Conservation (phyloP, 169 alveolate genomes). For the Plasmodium berghei region DNA sequence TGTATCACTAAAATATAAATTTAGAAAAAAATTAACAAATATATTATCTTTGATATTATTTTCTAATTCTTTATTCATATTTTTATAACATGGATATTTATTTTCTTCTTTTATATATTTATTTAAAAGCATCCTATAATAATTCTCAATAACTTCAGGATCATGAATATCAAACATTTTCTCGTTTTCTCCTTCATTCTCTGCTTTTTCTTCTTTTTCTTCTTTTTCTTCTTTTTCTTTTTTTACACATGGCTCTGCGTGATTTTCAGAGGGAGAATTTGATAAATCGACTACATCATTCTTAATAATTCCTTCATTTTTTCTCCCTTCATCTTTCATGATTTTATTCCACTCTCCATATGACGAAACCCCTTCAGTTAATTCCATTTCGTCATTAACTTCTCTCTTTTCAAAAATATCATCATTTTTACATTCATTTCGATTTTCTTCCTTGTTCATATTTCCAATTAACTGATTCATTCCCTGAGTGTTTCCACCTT, state of each 20-base stretch:
- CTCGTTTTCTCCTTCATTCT: too few species aligned
- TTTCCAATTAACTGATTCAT: background rate
- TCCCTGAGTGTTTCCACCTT: background rate
- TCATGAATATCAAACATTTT: too few species aligned
- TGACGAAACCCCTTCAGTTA: background rate
- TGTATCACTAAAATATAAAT: constrained; percentile 64
- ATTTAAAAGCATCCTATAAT: constrained; percentile 46
- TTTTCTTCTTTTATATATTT: constrained; percentile 26
- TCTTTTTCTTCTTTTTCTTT: background rate
- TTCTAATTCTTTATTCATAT: constrained; percentile 12
- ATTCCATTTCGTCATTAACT: background rate
- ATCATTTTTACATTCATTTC: background rate
- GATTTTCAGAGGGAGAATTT: background rate
- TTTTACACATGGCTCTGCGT: background rate
- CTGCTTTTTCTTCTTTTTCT: background rate
- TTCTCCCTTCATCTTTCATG: background rate
- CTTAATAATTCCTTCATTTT: background rate
- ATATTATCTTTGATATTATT: constrained; percentile 32
- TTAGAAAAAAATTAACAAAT: constrained; percentile 51
- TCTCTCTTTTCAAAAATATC: background rate
- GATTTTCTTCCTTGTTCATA: background rate
- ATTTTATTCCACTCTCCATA: background rate
- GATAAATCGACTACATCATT: background rate
- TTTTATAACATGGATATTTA: background rate
- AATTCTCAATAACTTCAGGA: constrained; percentile 8